Base-by-base conservation (phyloP, 148 eudicot species). In the Rhododendron molle region DNA sequence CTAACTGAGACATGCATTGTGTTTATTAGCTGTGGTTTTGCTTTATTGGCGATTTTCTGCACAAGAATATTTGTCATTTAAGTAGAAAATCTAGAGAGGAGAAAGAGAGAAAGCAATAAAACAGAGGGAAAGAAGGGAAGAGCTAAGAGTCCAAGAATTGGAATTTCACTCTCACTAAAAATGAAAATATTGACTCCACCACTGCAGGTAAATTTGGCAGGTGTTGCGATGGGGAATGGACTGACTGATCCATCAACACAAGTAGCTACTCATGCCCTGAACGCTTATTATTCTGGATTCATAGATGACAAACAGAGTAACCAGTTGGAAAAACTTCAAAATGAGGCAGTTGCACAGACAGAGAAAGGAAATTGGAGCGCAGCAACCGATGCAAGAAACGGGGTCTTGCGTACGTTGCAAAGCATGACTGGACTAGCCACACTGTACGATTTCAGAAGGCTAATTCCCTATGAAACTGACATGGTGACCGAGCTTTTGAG, bases 171-270 rank as follows among this genome's bases (percentile, higher is more conserved):
- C 18, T 14, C 40, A 30, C 76, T 71, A 12, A 30, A 38, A 21
- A 30, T 1, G 14, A 71, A 71, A 71, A 71, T 30, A 1, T 18
- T 30, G 21, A 71, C 40, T 71, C 7, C 8, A 2, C 34, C 34
- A 28, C 9, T 71, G 21, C 84, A 87, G 86, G 88, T 97, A 10
- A 93, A 95, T 78, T 90, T 97, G 56, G 93, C 81, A 0, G 99
- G 99, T 6, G 85, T 97, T 47, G 96, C 96, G 0, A 93, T 97
- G 30, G 99, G 99, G 1, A 93, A 95, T 18, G 99, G 98, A 4
- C 62, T 97, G 47, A 94, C 96, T 30, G 96, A 97, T 32, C 99
- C 99, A 0, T 76, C 71, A 8, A 88, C 83, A 0, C 99, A 97
- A 84, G 96, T 96, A 3, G 79, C 72, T 9, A 95, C 96, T 77